Evolutionary conservation across 2,329 filamentous ascomycete species (phyloP), one percentile per base, ranked within the genome.

Genomic region (Sporothrix brasiliensis): DNA sequence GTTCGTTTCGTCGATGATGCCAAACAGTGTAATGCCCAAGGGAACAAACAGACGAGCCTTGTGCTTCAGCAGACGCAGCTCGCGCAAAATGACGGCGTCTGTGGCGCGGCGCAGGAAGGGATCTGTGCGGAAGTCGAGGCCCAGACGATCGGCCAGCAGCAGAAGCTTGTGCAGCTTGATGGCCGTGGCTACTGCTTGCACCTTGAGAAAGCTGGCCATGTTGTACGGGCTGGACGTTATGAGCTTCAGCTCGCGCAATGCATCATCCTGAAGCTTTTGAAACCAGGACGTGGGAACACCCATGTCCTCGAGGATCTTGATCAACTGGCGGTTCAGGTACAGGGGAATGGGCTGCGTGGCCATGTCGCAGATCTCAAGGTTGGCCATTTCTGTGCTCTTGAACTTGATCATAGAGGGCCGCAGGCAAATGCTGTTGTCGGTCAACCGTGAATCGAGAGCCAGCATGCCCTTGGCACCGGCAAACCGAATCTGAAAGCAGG

Each of bases 271-370:
- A 0, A 92, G 79, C 0, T 82, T 75, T 13, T 90, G 76, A 73
- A 97, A 94, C 77, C 86, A 90, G 0, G 79, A 70, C 0, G 80
- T 76, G 0, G 82, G 77, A 0, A 91, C 88, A 0, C 85, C 84
- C 78, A 94, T 88, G 74, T 96, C 93, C 76, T 97, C 93, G 0
- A 97, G 78, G 5, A 96, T 93, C 77, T 96, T 96, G 80, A 96
- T 93, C 72, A 94, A 83, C 74, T 92, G 92, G 0, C 91, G 88
- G 75, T 96, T 96, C 1, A 96, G 84, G 21, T 89, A 87, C 74
- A 94, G 83, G 0, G 86, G 86, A 7, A 94, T 83, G 0, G 91
- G 89, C 67, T 84, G 87, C 50, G 87, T 88, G 0, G 88, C 89
- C 54, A 87, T 84, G 61, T 90, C 91, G 75, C 91, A 94, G 58